Percentiles rank a stretch among this genome's conserved stretches.
Conservation (phyloP, 208 protist species). For the Trypanosoma lewisi region DNA sequence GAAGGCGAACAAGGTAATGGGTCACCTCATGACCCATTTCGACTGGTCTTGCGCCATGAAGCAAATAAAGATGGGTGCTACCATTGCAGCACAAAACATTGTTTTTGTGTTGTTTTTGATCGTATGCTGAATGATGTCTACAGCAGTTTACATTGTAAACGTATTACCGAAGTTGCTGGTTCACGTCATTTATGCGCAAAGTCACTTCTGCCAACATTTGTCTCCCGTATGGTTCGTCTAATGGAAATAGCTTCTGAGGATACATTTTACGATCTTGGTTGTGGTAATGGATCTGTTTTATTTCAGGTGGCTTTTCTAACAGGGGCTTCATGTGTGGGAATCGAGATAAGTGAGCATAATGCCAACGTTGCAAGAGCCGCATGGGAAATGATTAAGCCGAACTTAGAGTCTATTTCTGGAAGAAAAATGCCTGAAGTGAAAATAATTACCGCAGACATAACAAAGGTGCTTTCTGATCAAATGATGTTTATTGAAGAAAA, state of each 20-base stretch:
- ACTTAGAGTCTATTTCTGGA: conserved; percentile 27
- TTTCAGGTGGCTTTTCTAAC: conserved; percentile 68
- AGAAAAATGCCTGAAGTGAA: conserved; percentile 45
- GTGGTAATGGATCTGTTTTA: conserved; percentile 67
- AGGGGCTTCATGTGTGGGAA: conserved; percentile 55
- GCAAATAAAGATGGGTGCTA: conserved; percentile 61
- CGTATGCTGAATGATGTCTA: conserved; percentile 48
- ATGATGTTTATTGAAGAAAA: conserved; percentile 44
- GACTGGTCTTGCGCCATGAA: conserved; percentile 41
- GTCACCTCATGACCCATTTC: conserved; percentile 48
- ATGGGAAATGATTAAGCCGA: conserved; percentile 30
- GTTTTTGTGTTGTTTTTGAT: conserved; percentile 52
- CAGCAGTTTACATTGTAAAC: conserved; percentile 43
- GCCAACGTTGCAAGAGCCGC: conserved; percentile 45
- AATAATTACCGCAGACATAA: conserved; percentile 70
- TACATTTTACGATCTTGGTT: conserved; percentile 72
- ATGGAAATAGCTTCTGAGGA: conserved; percentile 48
- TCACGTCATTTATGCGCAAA: conserved; percentile 61
- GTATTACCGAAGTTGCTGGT: conserved; percentile 69
- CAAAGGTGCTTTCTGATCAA: conserved; percentile 35
- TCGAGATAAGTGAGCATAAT: conserved; percentile 68
- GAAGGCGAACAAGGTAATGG: conserved; percentile 43
- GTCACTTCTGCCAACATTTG: conserved; percentile 65
- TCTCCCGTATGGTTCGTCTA: conserved; percentile 45
- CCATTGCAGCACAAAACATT: conserved; percentile 49